These are phyloP conservation scores for Pseudonitzschia delicatissima DNA, from an alignment of 108 stramenopile species.

Conservation along the genomic window DNA sequence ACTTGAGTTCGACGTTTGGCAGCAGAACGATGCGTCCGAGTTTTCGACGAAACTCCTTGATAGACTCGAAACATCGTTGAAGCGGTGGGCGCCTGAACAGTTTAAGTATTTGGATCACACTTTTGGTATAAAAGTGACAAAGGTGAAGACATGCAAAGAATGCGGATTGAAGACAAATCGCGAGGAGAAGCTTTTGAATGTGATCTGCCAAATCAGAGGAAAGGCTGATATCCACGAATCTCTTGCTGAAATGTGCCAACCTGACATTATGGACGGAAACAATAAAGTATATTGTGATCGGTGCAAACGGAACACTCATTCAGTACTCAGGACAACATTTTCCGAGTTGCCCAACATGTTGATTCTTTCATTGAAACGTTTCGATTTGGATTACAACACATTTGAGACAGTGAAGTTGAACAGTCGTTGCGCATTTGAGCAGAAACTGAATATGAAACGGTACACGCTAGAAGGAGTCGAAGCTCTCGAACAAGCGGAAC, in stretches of 20 bases:
- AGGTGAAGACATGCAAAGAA: conserved; percentile 90
- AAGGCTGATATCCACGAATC: conserved; percentile 92
- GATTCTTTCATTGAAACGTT: conserved; percentile 93
- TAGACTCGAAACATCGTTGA: conserved; percentile 84
- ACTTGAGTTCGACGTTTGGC: conserved; percentile 96
- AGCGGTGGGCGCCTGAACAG: conserved; percentile 76
- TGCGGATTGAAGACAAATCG: conserved; percentile 90
- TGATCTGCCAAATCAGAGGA: conserved; percentile 93
- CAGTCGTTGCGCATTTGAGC: conserved; percentile 91
- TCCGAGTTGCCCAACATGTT: conserved; percentile 90
- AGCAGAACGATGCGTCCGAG: conserved; percentile 98
- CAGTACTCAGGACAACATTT: conserved; percentile 85
- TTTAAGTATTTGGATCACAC: conserved; percentile 83
- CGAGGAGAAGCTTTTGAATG: conserved; percentile 89
- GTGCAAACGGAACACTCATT: conserved; percentile 94
- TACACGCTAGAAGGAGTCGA: conserved; percentile 94
- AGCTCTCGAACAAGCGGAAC: conserved; percentile 58
- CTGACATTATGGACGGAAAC: conserved; percentile 96
- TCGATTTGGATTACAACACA: conserved; percentile 96
- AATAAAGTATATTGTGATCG: conserved; percentile 95
- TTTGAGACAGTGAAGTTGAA: conserved; percentile 99
- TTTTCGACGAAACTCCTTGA: conserved; percentile 96
- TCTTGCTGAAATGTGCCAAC: conserved; percentile 86
- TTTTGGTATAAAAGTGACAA: conserved; percentile 81
- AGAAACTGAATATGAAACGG: conserved; percentile 91